Evolutionary conservation across 371 early-diverging fungal genomes (phyloP), one percentile per base, ranked within the genome.

Genomic region (Umbelopsis sp.): DNA sequence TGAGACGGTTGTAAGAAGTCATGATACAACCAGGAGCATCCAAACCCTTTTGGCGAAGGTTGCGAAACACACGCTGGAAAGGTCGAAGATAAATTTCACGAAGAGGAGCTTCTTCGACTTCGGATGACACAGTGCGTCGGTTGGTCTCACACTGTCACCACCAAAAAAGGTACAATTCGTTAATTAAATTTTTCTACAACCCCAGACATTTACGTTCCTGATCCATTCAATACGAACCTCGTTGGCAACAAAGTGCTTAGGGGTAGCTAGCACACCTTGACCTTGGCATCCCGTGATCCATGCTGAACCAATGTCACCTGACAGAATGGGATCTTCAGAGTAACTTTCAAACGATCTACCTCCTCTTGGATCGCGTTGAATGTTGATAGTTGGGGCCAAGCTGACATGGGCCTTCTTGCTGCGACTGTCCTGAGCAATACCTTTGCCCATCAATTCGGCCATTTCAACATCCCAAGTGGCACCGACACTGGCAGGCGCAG

Each of bases 331-430:
- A 44, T 72, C 73, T 46, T 72, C 73, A 53, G 69, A 69, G 24
- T 72, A 72, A 18, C 65, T 66, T 46, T 72, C 73, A 46, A 69
- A 69, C 24, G 69, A 65, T 41, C 73, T 66, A 24, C 73, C 73
- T 46, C 69, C 69, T n/a, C 73, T 69, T n/a, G 69, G 73, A 50
- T 72, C 73, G 24, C 73, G 41, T 44, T 66, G 66, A 44, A 72
- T 63, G 37, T 72, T 69, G 41, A 72, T 69, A 11, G 66, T 69
- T 44, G 73, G 73, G 6, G 73, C 70, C 68, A 63, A 20, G 52
- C 52, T 52, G 5, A 65, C 65, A 20, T 65, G 45, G 20, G 65
- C 65, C 35, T 35, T 16, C 65, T 65, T 65, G 65, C 35, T 45
- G 7, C 65, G 45, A 20, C 35, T 35, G 35, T 65, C 65, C 22